Conservation (phyloP, 1,284 basidiomycete genomes). For the Apiotrichum laibachii region DNA sequence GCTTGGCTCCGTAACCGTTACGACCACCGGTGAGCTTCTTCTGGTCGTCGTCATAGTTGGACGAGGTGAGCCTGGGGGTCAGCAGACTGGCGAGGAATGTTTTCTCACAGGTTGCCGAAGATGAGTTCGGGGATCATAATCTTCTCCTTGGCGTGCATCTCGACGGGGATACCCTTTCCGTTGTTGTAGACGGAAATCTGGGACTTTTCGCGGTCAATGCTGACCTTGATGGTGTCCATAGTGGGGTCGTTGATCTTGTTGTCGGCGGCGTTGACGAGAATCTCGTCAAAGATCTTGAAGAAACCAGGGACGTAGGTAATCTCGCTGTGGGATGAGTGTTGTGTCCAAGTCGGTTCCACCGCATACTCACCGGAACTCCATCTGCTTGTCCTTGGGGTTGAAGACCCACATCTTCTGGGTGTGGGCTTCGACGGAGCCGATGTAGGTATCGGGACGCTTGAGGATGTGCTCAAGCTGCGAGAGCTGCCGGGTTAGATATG, state of each 20-base stretch:
- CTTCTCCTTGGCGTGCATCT: slow-evolving; percentile 89
- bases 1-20: slow-evolving; percentile 97
- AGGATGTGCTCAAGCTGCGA: slow-evolving; percentile 96
- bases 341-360: not conserved
- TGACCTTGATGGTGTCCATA: slow-evolving; percentile 88
- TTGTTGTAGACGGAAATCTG: slow-evolving; percentile 94
- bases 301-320: slow-evolving; percentile 96
- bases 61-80: slow-evolving; percentile 67
- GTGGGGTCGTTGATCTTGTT: slow-evolving; percentile 93
- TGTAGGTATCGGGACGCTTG: slow-evolving; percentile 96
- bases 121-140: slow-evolving; percentile 98
- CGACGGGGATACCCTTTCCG: slow-evolving; percentile 93
- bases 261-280: slow-evolving; percentile 98
- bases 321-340: slow-evolving; percentile 53
- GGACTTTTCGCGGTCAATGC: slow-evolving; percentile 77
- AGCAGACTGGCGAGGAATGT: too few relatives aligned
- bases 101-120: slow-evolving; percentile 76
- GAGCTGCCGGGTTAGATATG: slow-evolving; percentile 58
- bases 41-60: slow-evolving; percentile 98
- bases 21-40: slow-evolving; percentile 98
- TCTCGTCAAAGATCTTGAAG: slow-evolving; percentile 99
- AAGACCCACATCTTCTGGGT: slow-evolving; percentile 88
- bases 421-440: slow-evolving; percentile 85
- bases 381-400: slow-evolving; percentile 72
- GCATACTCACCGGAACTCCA: slow-evolving; percentile 53